Base-by-base conservation (phyloP, 2,329 filamentous ascomycete species). In the Alternaria brassicicola region DNA sequence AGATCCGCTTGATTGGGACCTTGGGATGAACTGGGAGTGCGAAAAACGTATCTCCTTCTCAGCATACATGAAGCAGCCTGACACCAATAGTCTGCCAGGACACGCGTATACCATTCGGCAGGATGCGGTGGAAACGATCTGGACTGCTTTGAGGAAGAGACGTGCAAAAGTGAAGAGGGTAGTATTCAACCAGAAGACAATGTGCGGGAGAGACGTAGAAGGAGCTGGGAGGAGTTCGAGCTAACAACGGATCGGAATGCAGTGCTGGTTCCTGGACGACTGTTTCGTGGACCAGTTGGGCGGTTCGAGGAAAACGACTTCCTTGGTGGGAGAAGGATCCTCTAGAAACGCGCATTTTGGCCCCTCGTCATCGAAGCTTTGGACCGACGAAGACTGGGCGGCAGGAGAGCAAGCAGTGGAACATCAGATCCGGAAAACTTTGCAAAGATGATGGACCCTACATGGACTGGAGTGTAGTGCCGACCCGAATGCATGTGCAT, bases 291-390 rank as follows among this genome's bases (percentile, higher is more conserved):
- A 21, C 2, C 21, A 42, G 39, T 42, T 15, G 39, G 39, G 39
- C 39, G 25, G 13, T 42, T 42, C 10, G 21, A 42, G 21, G 25
- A 42, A 42, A 4, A 42, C 2, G 8, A 23, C 39, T 42, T 42
- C 25, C 1, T 42, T 6, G 25, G 2, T 13, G 12, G n/a, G 4
- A 42, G 39, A 13, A 42, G 4, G 21, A 2, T 42, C 39, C 1
- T 42, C 2, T 21, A 61, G 19, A 12, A 47, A 46, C 15, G 21
- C 17, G 60, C 53, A 31, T 50, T 65, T 9, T 51, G 49, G 53
- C 35, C 53, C 35, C 55, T 64, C 42, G 30, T 42, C 26, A 55
- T 67, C 21, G 62, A 67, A 62, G 64, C 64, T 23, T 26, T 65
- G 25, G 62, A 67, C 31, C 55, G 57, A 10, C 43, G n/a, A 17